Percentiles rank a stretch among this genome's conserved stretches.
These are phyloP conservation scores for Jacaranda copaia DNA, from an alignment of 257 asterid species.

Conservation along the genomic window DNA sequence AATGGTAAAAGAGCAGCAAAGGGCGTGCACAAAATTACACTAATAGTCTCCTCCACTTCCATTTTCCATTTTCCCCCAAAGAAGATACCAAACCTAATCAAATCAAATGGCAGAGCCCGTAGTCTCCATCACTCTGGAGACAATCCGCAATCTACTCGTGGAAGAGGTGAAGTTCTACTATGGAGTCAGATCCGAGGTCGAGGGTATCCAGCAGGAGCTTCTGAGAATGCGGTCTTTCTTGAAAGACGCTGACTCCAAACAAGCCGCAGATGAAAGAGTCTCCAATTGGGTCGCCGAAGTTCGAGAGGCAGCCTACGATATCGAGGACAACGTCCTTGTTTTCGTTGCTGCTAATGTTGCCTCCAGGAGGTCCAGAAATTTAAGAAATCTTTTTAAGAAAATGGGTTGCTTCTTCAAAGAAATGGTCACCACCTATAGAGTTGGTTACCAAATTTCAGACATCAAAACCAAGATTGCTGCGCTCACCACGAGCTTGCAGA, in stretches of 20 bases:
- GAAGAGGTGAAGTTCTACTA: conserved; percentile 37
- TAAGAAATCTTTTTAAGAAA: conserved; percentile 29
- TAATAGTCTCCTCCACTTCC: not conserved
- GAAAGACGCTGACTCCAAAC: conserved; percentile 46
- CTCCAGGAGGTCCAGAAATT: conserved; percentile 25
- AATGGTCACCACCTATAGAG: conserved; percentile 27
- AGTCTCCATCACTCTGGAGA: conserved; percentile 39
- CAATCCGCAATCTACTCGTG: conserved; percentile 36
- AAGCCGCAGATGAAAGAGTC: conserved; percentile 39
- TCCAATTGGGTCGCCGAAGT: conserved; percentile 41
- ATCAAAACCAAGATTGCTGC: conserved; percentile 32
- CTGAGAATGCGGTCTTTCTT: conserved; percentile 45
- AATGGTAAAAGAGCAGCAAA: not conserved
- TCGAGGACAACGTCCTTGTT: conserved; percentile 47
- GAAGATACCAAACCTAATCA: not conserved
- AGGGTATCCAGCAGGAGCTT: conserved; percentile 40
- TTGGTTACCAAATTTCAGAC: conserved; percentile 38
- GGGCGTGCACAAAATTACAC: not conserved
- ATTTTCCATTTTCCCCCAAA: not conserved
- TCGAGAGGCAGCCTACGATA: conserved; percentile 52
- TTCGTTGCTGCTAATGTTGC: conserved; percentile 33
- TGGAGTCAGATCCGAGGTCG: conserved; percentile 44
- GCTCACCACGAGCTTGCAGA: conserved; percentile 36
- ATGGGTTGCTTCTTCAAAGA: conserved; percentile 19
- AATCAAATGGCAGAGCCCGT: conserved; percentile 46